phyloP scores from a whole-genome alignment of 352 stramenopile species.

The Pythium phragmiticola region DNA sequence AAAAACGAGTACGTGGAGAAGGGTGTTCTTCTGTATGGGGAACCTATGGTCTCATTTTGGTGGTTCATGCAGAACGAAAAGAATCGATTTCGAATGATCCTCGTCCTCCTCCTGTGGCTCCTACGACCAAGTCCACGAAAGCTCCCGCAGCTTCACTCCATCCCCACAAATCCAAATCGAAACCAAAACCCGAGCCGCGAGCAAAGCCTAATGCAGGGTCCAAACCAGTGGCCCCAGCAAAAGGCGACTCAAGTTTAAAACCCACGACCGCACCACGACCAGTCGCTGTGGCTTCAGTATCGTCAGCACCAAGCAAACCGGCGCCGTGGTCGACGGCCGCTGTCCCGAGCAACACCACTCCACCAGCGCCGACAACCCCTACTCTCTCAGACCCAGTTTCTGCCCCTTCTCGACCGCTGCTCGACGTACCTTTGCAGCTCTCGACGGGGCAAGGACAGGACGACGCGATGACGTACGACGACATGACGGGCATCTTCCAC shows the following conservation, averaged over 20 bases:
- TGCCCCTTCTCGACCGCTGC: not conserved
- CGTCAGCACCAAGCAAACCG: not conserved
- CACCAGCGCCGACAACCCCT: not conserved
- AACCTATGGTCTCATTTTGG: not conserved
- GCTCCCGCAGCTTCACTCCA: not conserved
- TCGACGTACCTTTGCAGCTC: not conserved
- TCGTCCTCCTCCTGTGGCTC: not conserved
- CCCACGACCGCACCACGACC: no score
- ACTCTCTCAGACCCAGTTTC: not conserved
- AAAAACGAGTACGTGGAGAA: constrained; percentile 29
- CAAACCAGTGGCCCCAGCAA: no score
- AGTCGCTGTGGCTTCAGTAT: not conserved
- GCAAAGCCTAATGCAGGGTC: not conserved
- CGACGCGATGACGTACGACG: constrained; percentile 36
- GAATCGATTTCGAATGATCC: constrained; percentile 15
- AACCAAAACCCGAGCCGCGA: not conserved
- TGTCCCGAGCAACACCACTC: not conserved
- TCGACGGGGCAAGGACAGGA: not conserved
- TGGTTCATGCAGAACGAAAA: constrained; percentile 8
- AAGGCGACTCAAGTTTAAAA: not conserved
- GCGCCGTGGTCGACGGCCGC: not conserved
- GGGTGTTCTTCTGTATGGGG: no score
- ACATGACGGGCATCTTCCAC: constrained; percentile 56
- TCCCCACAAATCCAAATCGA: constrained; percentile 3
- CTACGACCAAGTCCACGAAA: not conserved